Percentiles rank a stretch among this genome's conserved stretches.
Conservation (phyloP, 2,329 filamentous ascomycete species). For the Endocalyx cinctus region DNA sequence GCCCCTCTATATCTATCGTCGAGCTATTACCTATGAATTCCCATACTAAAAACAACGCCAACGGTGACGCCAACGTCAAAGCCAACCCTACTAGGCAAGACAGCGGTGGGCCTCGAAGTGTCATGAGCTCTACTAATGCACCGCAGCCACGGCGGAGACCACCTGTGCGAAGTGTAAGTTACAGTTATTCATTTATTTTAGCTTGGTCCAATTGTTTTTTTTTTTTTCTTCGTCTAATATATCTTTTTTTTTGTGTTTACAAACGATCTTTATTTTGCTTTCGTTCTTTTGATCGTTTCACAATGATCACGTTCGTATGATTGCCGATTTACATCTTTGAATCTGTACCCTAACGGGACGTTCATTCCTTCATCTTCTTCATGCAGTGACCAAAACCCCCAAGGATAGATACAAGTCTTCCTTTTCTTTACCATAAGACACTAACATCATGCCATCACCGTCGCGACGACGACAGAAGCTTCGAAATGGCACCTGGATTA, state of each 20-base stretch:
- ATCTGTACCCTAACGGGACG: no score
- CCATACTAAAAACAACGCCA: constrained; percentile 9
- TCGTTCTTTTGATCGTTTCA: background rate
- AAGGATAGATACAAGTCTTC: constrained; percentile 30
- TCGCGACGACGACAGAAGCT: constrained; percentile 59
- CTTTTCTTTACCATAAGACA: constrained; percentile 40
- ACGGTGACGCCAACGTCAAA: no score
- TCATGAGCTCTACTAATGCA: constrained; percentile 5
- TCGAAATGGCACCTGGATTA: constrained; percentile 80
- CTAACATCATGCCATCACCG: no score
- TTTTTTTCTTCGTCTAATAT: constrained; percentile 1
- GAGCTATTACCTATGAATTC: no score
- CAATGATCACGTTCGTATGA: no score
- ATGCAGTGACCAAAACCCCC: constrained; percentile 2
- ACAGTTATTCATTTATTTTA: constrained; percentile 2
- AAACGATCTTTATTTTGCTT: constrained; percentile 3
- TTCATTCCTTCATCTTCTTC: constrained; percentile 4
- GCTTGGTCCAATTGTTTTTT: constrained; percentile 1
- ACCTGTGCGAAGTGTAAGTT: constrained; percentile 20
- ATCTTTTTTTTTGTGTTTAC: constrained; percentile 2
- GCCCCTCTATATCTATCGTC: constrained; percentile 6
- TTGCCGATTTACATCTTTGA: no score
- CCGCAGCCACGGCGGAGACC: constrained; percentile 15
- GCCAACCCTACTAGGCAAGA: no score
- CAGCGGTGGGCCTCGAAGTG: constrained; percentile 10